Percentiles rank a stretch among this genome's conserved stretches.
Conservation (phyloP, 169 alveolate species). For the Prorocentrum cordatum region DNA sequence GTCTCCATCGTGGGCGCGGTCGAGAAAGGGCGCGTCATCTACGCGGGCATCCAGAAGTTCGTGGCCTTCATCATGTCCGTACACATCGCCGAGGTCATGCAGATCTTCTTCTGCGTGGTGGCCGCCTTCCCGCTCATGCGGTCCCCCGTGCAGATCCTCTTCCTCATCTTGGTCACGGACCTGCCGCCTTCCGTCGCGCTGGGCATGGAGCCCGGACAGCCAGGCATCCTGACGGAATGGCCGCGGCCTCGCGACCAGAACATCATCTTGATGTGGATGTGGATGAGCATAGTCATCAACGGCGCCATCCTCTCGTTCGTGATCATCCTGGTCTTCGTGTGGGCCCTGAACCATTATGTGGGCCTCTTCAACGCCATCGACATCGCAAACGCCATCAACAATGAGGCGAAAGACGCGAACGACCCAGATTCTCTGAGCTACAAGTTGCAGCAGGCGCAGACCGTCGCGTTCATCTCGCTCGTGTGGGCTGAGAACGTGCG, state of each 20-base stretch:
- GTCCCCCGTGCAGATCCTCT: constrained; percentile 77
- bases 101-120: constrained; percentile 48
- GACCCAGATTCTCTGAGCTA: no score
- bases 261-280: constrained; percentile 55
- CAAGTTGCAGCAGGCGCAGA: constrained; percentile 25
- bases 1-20: constrained; percentile 85
- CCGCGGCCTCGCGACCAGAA: constrained; percentile 11
- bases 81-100: constrained; percentile 81
- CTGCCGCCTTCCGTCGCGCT: constrained; percentile 91
- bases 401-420: background rate
- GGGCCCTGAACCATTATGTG: background rate
- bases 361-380: background rate
- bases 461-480: constrained; percentile 39
- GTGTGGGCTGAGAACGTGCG: constrained; percentile 61
- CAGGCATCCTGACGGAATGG: background rate
- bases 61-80: constrained; percentile 85
- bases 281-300: constrained; percentile 47
- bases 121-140: constrained; percentile 25
- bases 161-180: constrained; percentile 86
- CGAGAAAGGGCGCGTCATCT: constrained; percentile 85
- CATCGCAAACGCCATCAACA: background rate
- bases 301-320: constrained; percentile 19
- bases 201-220: constrained; percentile 86
- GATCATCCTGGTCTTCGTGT: background rate
- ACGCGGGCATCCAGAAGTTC: constrained; percentile 85